Base-by-base conservation (phyloP, 2,329 filamentous ascomycete genomes). In the Teratosphaeria zuluensis region DNA sequence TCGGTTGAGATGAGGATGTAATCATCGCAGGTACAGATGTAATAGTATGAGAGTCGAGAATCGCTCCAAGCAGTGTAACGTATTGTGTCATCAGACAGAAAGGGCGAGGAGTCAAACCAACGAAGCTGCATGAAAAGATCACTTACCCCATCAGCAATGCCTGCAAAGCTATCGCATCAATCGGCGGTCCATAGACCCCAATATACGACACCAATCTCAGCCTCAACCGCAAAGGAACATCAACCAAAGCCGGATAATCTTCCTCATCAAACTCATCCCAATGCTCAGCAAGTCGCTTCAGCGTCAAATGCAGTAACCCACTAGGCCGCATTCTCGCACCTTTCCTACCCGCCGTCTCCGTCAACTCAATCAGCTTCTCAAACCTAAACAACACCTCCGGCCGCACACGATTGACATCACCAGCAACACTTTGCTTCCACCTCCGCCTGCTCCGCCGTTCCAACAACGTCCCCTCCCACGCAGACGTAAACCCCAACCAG, bases 261-360 rank as follows among this genome's bases (percentile, higher is more conserved):
- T 84, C 83, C 56, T 80, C 76, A 30, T 80, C 69, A 61, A 86
- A 77, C 69, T 78, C 78, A 9, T 75, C 69, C 83, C 83, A 87
- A 28, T 83, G 76, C 28, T 69, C 65, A 2, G 82, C 81, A 64
- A 85, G 78, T 0, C 75, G 74, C 63, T 80, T 82, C 42, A 86
- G 66, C 16, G 78, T 69, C 4, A 74, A 66, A 69, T 85, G 78
- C 53, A 79, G 62, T 7, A 87, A 70, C 56, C 77, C 81, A 38
- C 66, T 62, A n/a, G 66, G 61, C 28, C 51, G 51, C 33, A 59
- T 54, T 53, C 69, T 53, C 2, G 58, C 56, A 5, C 63, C 58
- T 51, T 70, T 70, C 52, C 65, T 56, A 38, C 64, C 48, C 52
- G 70, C 52, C 38, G 63, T 56, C 51, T 63, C 58, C 9, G 69